Percentiles rank a stretch among this genome's conserved stretches.
Conservation (phyloP, 2,329 filamentous ascomycete species). For the Beauveria rudraprayagi region DNA sequence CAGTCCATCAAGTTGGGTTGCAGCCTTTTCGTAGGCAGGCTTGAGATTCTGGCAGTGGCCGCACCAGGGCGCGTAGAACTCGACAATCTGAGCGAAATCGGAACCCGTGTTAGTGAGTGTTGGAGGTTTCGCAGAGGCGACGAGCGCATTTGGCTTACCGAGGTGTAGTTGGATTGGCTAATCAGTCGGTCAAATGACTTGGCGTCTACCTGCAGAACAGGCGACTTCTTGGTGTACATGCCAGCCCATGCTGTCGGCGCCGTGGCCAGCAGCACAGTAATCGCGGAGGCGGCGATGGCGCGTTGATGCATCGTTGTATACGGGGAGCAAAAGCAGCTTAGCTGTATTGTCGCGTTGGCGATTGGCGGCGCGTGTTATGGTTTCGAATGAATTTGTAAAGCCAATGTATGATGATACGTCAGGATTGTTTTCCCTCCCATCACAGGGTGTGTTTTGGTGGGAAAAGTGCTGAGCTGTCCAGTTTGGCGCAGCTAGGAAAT, state of each 20-base stretch:
- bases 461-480: neutral
- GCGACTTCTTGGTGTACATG: conserved; percentile 79
- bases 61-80: conserved; percentile 97
- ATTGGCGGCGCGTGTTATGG: too few species aligned
- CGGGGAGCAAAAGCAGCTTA: neutral
- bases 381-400: too few species aligned
- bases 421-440: neutral
- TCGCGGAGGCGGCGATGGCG: conserved; percentile 16
- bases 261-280: conserved; percentile 53
- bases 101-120: neutral
- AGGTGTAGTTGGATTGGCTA: conserved; percentile 82
- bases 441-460: neutral
- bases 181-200: conserved; percentile 78
- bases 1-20: conserved; percentile 79
- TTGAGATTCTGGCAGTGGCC: conserved; percentile 95
- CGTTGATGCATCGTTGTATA: conserved; percentile 9
- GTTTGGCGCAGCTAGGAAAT: conserved; percentile 1
- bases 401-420: too few species aligned
- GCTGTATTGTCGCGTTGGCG: neutral
- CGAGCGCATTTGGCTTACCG: conserved; percentile 47
- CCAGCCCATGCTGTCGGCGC: conserved; percentile 59
- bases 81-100: conserved; percentile 43
- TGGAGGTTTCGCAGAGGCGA: neutral
- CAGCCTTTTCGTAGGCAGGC: conserved; percentile 90
- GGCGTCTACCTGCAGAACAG: conserved; percentile 73